Conservation (phyloP, 306 rosid genomes). For the Malus orientalis region DNA sequence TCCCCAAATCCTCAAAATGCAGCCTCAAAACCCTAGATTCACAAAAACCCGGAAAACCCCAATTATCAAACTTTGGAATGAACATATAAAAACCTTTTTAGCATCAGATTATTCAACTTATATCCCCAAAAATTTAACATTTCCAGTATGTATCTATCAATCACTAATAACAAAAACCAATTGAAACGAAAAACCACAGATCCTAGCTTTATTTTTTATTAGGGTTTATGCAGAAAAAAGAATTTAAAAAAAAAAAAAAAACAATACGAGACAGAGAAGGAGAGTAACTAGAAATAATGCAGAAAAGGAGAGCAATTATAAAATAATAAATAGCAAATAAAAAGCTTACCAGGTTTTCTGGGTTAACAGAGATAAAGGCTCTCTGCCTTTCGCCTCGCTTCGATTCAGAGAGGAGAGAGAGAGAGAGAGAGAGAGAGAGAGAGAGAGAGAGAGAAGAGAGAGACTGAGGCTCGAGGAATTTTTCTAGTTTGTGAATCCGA, state of each 20-base stretch:
- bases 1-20: conserved; percentile 22
- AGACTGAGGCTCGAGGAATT: neutral
- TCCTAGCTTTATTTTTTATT: conserved; percentile 19
- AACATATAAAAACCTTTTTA: neutral
- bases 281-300: neutral
- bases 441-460: conserved; percentile 17
- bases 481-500: neutral
- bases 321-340: conserved; percentile 17
- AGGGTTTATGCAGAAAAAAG: conserved; percentile 30
- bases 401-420: conserved; percentile 10
- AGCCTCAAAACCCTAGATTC: conserved; percentile 47
- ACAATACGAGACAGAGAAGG: neutral
- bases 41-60: conserved; percentile 11
- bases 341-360: conserved; percentile 38
- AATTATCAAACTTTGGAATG: neutral
- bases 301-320: too few species aligned
- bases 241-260: neutral
- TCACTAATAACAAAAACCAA: neutral
- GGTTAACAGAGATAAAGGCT: conserved; percentile 11
- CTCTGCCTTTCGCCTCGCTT: conserved; percentile 9
- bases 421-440: neutral
- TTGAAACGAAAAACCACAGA: conserved; percentile 1
- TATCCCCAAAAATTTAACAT: conserved; percentile 4
- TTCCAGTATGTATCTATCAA: neutral
- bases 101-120: neutral